Evolutionary conservation across 2,329 filamentous ascomycete species (phyloP).

Genomic region (Aspergillus pseudoviridinutans): DNA sequence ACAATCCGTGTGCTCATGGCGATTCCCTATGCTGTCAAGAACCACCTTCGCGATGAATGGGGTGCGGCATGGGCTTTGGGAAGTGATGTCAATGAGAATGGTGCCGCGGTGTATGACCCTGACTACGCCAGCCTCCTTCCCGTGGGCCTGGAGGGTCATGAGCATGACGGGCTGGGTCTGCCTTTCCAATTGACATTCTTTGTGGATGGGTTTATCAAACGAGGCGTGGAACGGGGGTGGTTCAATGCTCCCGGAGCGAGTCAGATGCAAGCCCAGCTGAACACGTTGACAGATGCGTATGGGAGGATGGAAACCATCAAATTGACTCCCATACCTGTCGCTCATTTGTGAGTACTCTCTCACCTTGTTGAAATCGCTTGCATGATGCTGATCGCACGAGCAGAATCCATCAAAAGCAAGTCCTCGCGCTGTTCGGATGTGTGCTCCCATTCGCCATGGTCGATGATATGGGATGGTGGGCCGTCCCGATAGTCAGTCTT

Average conservation of each 20-base stretch:
- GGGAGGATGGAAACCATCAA: constrained; percentile 63
- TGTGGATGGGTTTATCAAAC: constrained; percentile 57
- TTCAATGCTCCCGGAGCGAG: constrained; percentile 57
- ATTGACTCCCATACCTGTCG: constrained; percentile 61
- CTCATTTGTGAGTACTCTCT: constrained; percentile 46
- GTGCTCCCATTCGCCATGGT: constrained; percentile 63
- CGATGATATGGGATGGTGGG: constrained; percentile 61
- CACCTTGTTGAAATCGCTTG: background rate
- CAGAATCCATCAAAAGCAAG: constrained; percentile 61
- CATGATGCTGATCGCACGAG: background rate
- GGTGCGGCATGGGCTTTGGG: constrained; percentile 42
- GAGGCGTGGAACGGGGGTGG: constrained; percentile 54
- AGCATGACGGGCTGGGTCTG: constrained; percentile 56
- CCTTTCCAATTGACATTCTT: constrained; percentile 59
- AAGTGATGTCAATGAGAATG: constrained; percentile 28
- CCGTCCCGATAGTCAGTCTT: constrained; percentile 55
- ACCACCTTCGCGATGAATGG: constrained; percentile 62
- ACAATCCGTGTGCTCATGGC: constrained; percentile 57
- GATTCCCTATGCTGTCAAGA: constrained; percentile 61
- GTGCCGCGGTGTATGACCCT: constrained; percentile 33
- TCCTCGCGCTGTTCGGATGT: constrained; percentile 57
- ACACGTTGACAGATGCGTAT: constrained; percentile 55
- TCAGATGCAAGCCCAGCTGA: constrained; percentile 56
- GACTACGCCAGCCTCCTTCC: constrained; percentile 53
- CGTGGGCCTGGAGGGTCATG: constrained; percentile 48